Conservation (phyloP, 23 red algal genomes). For the Cyanidiococcus yangmingshanensis region DNA sequence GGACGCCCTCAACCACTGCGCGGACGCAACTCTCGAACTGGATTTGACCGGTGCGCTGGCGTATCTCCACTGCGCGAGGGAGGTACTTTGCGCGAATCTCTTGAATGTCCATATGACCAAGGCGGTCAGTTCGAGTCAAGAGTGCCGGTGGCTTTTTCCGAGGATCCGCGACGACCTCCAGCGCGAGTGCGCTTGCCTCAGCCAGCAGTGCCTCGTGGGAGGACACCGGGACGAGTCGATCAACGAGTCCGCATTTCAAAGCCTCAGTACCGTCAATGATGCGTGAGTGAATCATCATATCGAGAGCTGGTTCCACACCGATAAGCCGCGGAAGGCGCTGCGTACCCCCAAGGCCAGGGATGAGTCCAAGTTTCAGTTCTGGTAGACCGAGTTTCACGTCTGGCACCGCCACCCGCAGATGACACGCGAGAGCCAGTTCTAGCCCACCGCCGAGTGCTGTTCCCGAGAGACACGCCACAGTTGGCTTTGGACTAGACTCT, state of each 20-base stretch:
- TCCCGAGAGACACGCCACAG: conserved; percentile 75
- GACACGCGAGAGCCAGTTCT: conserved; percentile 74
- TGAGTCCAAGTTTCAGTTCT: conserved; percentile 84
- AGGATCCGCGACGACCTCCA: conserved; percentile 27
- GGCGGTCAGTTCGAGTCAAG: conserved; percentile 31
- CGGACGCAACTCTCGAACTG: conserved; percentile 61
- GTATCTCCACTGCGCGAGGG: conserved; percentile 31
- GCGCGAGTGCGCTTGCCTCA: conserved; percentile 40
- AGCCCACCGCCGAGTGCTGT: conserved; percentile 75
- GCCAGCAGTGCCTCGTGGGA: conserved; percentile 22
- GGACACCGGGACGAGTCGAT: conserved; percentile 29
- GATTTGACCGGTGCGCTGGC: conserved; percentile 33
- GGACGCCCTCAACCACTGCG: conserved; percentile 54
- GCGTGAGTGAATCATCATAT: conserved; percentile 56
- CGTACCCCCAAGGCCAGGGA: conserved; percentile 93
- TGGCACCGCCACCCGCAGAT: conserved; percentile 52
- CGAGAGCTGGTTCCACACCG: conserved; percentile 64
- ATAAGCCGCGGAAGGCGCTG: conserved; percentile 88
- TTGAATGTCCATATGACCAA: conserved; percentile 26
- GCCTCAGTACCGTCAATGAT: conserved; percentile 46
- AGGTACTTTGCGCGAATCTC: not conserved
- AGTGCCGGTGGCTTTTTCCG: conserved; percentile 27
- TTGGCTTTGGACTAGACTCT: conserved; percentile 36
- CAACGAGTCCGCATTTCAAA: conserved; percentile 39
- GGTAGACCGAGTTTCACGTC: conserved; percentile 59